Evolutionary conservation across 768 basidiomycete species (phyloP), one percentile per base, ranked within the genome.

Genomic region (Lanmaoa rubissima): DNA sequence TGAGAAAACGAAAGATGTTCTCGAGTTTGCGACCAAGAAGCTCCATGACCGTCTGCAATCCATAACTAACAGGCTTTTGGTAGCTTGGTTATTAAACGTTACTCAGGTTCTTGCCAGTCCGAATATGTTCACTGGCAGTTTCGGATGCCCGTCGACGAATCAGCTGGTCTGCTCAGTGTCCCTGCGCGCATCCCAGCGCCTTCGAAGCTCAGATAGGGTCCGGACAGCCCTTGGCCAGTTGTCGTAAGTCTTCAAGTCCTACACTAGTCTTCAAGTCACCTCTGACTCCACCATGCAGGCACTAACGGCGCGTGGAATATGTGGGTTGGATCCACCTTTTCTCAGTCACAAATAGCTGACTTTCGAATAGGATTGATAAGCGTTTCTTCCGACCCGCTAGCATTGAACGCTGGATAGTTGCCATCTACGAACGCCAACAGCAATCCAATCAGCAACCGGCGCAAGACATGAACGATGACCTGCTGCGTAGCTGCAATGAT

Each of bases 301-400:
- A 36, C 89, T 7, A 83, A 90, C 52, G 90, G 90, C 5, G 72
- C 82, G 0, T 92, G 90, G 90, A 92, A 92, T 56, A 88, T 92
- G 90, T 84, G 51, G 39, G 74, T 74, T 35, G 31, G 16, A 24
- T 35, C 10, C 4, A 41, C 19, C 34, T 54, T 21, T 36, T 45
- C 46, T 31, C 1, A n/a, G 12, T 43, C 13, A 41, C 44, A 13
- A 26, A 32, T 42, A 49, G 7, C 11, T 57, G 42, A 69, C 42
- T 41, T 42, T 57, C 43, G 48, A 32, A 49, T 32, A 88, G 87
- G 86, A 77, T 89, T 2, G 86, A 89, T 61, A 88, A 88, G 60
- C 77, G 78, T 32, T 90, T 92, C 73, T 87, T 76, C 72, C 75
- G 72, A 53, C 81, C 88, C 0, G 78, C 66, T 11, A 63, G 59